Base-by-base conservation (phyloP, 1,284 basidiomycete species). In the Leccinum glutinopallens region DNA sequence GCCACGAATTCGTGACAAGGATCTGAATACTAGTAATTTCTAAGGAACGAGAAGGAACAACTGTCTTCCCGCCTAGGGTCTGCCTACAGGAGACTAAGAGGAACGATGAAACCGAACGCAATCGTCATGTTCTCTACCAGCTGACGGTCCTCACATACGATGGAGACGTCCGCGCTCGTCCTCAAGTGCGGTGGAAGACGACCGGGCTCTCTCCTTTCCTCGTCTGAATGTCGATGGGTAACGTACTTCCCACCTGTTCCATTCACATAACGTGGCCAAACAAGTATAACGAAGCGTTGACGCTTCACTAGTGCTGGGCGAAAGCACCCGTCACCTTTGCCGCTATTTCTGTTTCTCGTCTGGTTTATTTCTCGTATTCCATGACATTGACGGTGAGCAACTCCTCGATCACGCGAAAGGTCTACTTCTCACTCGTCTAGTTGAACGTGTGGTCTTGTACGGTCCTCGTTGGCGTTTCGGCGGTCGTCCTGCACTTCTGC, bases 401-500 rank as follows among this genome's bases (percentile, higher is more conserved):
- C 61, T 55, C 41, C 56, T 46, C 43, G 43, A 35, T 19, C 15
- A 61, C 19, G 13, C 25, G 43, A 17, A 49, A 46, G 59, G 51
- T 46, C 66, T 57, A 68, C 51, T 35, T 56, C 59, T 32, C 46
- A 4, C 39, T 15, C 22, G 58, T 54, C 43, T 77, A 96, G 87
- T 84, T 97, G 59, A 93, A 93, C 69, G 96, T 96, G 75, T 95
- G 92, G 83, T 92, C 91, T 58, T 90, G 96, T 68, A 88, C 91
- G 10, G 83, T 91, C 61, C 29, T 29, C 15, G 92, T 94, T 68
- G 78, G 81, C 17, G 80, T 87, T 4, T 87, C 87, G 2, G 82
- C 84, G 2, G 83, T 92, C 59, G 87, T 84, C 3, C 73, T 94
- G 35, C 93, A 93, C 76, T 93, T 94, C 70, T 89, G 91, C 81